These are phyloP conservation scores for Oropetium thomaeum DNA, from an alignment of 176 grass and related monocot genomes.

Conservation along the genomic window DNA sequence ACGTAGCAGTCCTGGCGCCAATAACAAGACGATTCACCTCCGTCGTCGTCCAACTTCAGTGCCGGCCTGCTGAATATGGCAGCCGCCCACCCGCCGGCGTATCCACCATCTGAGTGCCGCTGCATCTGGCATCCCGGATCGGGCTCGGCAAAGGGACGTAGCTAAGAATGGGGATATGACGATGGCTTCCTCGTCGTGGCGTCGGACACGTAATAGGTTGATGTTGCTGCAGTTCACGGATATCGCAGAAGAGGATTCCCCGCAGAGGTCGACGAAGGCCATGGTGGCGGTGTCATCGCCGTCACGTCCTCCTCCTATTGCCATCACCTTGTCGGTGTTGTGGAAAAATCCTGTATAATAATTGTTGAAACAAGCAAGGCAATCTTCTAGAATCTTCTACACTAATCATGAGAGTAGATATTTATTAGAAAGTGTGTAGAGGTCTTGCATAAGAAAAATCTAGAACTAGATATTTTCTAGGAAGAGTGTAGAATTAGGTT, in stretches of 20 bases:
- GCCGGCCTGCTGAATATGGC: not conserved
- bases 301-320: not conserved
- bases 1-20: not conserved
- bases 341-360: too few species aligned
- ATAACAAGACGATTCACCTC: too few species aligned
- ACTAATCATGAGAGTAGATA: too few species aligned
- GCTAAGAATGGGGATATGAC: not conserved
- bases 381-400: too few species aligned
- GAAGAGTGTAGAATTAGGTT: too few species aligned
- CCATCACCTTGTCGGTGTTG: not conserved
- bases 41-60: not conserved
- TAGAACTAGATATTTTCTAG: too few species aligned
- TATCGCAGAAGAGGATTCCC: not conserved
- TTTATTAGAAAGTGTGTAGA: too few species aligned
- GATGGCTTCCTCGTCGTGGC: not conserved
- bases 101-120: not conserved
- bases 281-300: too few species aligned
- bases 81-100: not conserved
- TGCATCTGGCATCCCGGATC: too few species aligned
- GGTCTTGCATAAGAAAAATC: too few species aligned
- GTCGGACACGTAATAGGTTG: not conserved
- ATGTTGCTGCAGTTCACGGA: not conserved
- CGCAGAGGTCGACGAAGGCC: not conserved
- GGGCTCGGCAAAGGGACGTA: not conserved
- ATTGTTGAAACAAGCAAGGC: too few species aligned